phyloP scores from a whole-genome alignment of 2,329 filamentous ascomycete species.

The Xylariomycetidae sp. region DNA sequence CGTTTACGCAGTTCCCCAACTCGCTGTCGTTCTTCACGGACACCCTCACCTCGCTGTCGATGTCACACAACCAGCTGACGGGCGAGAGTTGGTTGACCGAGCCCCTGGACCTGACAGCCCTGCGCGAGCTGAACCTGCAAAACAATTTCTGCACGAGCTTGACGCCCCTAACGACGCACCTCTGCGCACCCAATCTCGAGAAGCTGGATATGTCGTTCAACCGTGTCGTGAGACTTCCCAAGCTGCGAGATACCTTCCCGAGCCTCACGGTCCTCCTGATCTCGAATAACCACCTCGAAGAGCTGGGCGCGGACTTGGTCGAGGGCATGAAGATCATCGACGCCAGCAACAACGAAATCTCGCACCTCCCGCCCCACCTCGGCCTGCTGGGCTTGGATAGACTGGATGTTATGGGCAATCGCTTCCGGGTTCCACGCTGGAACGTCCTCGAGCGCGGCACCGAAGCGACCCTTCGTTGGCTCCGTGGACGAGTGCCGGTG shows the following conservation, averaged over 20 bases:
- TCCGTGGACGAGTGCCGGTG: slow-evolving; percentile 67
- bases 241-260: slow-evolving; percentile 62
- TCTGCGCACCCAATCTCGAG: slow-evolving; percentile 69
- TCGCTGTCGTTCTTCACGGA: slow-evolving; percentile 66
- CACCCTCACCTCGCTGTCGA: slow-evolving; percentile 63
- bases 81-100: slow-evolving; percentile 60
- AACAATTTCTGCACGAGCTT: slow-evolving; percentile 69
- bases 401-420: slow-evolving; percentile 77
- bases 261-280: slow-evolving; percentile 64
- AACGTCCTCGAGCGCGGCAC: slow-evolving; percentile 82
- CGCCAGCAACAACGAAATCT: slow-evolving; percentile 79
- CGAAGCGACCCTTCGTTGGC: slow-evolving; percentile 74
- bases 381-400: slow-evolving; percentile 64
- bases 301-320: slow-evolving; percentile 67
- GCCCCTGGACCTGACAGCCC: slow-evolving; percentile 61
- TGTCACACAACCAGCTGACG: slow-evolving; percentile 69
- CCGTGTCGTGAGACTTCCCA: slow-evolving; percentile 65
- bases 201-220: slow-evolving; percentile 80
- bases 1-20: slow-evolving; percentile 62
- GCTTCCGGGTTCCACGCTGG: slow-evolving; percentile 81
- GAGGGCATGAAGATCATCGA: slow-evolving; percentile 71
- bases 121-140: slow-evolving; percentile 72
- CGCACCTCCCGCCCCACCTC: slow-evolving; percentile 71
- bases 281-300: slow-evolving; percentile 72
- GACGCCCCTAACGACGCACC: slow-evolving; percentile 54